Evolutionary conservation across 768 basidiomycete species (phyloP).

Genomic region (Filobasidium floriforme): DNA sequence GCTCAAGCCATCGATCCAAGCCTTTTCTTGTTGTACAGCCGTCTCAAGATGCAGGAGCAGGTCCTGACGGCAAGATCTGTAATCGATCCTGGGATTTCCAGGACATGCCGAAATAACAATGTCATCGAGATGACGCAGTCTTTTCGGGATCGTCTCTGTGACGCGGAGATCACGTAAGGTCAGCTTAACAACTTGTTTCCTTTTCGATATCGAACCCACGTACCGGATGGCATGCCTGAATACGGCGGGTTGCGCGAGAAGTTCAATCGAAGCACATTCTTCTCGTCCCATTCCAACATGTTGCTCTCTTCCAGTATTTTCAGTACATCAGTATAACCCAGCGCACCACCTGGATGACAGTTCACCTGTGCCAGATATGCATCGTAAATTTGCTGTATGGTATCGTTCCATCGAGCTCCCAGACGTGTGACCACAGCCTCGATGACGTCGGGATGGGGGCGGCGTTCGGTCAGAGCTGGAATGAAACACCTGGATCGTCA

Average conservation of each 20-base stretch:
- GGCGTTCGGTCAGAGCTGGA: too few relatives aligned
- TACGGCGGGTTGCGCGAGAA: too few relatives aligned
- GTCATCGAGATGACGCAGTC: too few relatives aligned
- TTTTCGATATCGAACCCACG: too few relatives aligned
- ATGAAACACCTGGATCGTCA: too few relatives aligned
- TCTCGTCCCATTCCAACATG: not conserved
- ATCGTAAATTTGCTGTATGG: not conserved
- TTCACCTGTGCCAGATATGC: constrained; percentile 1
- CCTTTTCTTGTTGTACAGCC: constrained; percentile 7
- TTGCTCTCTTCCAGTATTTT: not conserved
- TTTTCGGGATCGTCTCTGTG: too few relatives aligned
- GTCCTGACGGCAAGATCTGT: not conserved
- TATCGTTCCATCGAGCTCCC: not conserved
- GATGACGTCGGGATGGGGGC: too few relatives aligned
- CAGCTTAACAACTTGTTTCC: too few relatives aligned
- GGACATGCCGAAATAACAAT: too few relatives aligned
- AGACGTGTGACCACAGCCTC: not conserved
- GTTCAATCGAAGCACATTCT: too few relatives aligned
- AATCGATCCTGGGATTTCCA: not conserved
- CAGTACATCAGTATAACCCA: not conserved
- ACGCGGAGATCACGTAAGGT: too few relatives aligned
- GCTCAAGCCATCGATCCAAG: not conserved
- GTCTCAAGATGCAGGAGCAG: constrained; percentile 3
- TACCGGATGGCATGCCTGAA: too few relatives aligned
- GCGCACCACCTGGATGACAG: not conserved